Base-by-base conservation (phyloP, 2,329 filamentous ascomycete species). In the Beauveria asiatica region DNA sequence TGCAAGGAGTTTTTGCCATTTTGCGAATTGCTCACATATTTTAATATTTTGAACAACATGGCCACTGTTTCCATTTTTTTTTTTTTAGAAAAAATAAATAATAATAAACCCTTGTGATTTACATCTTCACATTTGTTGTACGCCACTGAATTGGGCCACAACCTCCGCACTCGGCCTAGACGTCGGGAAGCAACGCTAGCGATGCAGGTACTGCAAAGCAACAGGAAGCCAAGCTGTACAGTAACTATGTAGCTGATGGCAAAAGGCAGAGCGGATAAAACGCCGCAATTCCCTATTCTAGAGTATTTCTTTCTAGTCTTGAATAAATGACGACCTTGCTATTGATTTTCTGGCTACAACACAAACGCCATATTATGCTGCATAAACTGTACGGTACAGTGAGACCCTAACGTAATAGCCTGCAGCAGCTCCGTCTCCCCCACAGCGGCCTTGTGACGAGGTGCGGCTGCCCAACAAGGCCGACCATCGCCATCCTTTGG, bases 201-300 rank as follows among this genome's bases (percentile, higher is more conserved):
- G 17, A 58, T 58, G 56, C 56, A 58, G 56, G 56, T 58, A 58
- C 56, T 58, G 56, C 50, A 58, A 46, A 51, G 56, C 56, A 58
- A 58, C 46, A 37, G 44, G 9, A 9, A 27, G 16, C 33, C 33
- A 37, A 37, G 11, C 11, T 37, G 30, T 30, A 3, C 3, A 9
- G 27, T 30, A 30, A 10, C 5, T 13, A 11, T 37, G n/a, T n/a
- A n/a, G n/a, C n/a, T 37, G 33, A 16, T 37, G 33, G 3, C 6
- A 16, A 16, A 37, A 16, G 9, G 17, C 23, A 13, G 11, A 41
- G 33, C 27, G 42, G 30, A 8, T 30, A 48, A n/a, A 39, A 17
- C 9, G 11, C 52, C 41, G 39, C 37, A 5, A 42, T 16, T 25
- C 3, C 23, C 13, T 27, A 17, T 21, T n/a, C 21, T 25, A 49